A percentile compares a stretch with the other conserved stretches of the same genome.
phyloP scores from a whole-genome alignment of 2,329 filamentous ascomycete genomes.

The Kalmusia sp. region DNA sequence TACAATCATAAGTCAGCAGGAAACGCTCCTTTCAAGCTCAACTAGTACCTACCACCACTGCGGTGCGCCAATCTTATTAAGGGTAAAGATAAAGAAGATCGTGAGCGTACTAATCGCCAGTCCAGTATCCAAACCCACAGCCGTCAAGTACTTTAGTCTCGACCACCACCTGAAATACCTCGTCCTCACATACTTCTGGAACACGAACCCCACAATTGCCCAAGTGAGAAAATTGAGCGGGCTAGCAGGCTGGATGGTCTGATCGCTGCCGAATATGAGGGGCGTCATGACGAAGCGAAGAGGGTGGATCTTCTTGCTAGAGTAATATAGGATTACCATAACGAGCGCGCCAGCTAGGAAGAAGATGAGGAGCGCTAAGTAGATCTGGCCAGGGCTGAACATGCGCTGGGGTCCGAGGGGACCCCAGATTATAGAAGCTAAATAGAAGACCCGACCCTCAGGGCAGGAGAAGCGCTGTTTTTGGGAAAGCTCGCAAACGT shows the following conservation, averaged over 20 bases:
- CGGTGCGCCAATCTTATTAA: no score
- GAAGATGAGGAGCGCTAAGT: conserved; percentile 66
- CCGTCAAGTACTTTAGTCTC: conserved; percentile 30
- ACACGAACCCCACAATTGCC: conserved; percentile 32
- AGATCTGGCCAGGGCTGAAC: conserved; percentile 69
- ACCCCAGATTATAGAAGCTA: conserved; percentile 73
- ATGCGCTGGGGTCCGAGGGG: conserved; percentile 69
- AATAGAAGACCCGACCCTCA: conserved; percentile 69
- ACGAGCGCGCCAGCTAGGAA: conserved; percentile 63
- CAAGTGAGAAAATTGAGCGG: conserved; percentile 34
- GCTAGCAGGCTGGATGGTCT: conserved; percentile 60
- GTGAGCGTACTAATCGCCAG: conserved; percentile 31
- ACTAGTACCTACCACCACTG: no score
- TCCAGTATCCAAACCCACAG: conserved; percentile 33
- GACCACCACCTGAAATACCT: conserved; percentile 33
- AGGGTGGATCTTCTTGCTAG: conserved; percentile 59
- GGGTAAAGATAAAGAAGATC: no score
- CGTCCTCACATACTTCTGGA: conserved; percentile 29
- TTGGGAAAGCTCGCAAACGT: conserved; percentile 49
- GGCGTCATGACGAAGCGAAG: conserved; percentile 65
- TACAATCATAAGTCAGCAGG: no score
- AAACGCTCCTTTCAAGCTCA: no score
- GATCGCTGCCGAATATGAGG: conserved; percentile 67
- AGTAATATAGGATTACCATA: conserved; percentile 61
- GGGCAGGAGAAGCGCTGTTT: conserved; percentile 65